Evolutionary conservation across 2,329 filamentous ascomycete species (phyloP).

Genomic region (Amauroascus verrucosus): DNA sequence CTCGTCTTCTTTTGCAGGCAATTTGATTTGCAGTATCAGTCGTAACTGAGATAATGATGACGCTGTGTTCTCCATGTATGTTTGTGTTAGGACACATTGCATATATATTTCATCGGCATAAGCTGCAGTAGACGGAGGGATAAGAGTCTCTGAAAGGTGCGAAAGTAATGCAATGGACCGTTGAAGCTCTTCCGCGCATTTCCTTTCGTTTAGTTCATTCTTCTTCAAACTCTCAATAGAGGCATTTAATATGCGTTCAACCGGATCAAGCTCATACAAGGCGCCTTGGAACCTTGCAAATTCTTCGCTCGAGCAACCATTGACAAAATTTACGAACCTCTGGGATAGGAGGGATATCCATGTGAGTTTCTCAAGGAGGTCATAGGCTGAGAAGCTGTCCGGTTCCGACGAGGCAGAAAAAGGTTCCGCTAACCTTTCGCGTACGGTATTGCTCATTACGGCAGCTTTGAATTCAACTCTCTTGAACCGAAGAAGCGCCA

Average conservation of each 20-base stretch:
- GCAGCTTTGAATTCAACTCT: constrained; percentile 79
- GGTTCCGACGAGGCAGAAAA: constrained; percentile 58
- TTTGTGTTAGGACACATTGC: constrained; percentile 65
- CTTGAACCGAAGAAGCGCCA: constrained; percentile 78
- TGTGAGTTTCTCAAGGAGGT: constrained; percentile 72
- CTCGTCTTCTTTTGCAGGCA: constrained; percentile 55
- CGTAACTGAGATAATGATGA: constrained; percentile 54
- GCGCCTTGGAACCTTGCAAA: constrained; percentile 72
- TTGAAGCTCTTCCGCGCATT: constrained; percentile 70
- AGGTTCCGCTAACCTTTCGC: constrained; percentile 62
- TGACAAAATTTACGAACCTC: constrained; percentile 72
- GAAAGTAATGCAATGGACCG: constrained; percentile 75
- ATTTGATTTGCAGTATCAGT: constrained; percentile 55
- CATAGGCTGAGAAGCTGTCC: constrained; percentile 67
- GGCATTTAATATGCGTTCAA: constrained; percentile 76
- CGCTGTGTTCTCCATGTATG: constrained; percentile 68
- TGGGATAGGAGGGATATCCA: constrained; percentile 77
- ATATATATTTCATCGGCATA: constrained; percentile 73
- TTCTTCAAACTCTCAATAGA: constrained; percentile 78
- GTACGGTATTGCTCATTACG: constrained; percentile 65
- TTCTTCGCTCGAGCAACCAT: constrained; percentile 63
- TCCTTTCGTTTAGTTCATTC: constrained; percentile 76
- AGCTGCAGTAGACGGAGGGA: constrained; percentile 57
- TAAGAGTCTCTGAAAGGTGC: constrained; percentile 75
- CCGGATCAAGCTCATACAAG: constrained; percentile 77